These are phyloP conservation scores for Ilyonectria destructans DNA, from an alignment of 2,329 filamentous ascomycete genomes.

Conservation along the genomic window DNA sequence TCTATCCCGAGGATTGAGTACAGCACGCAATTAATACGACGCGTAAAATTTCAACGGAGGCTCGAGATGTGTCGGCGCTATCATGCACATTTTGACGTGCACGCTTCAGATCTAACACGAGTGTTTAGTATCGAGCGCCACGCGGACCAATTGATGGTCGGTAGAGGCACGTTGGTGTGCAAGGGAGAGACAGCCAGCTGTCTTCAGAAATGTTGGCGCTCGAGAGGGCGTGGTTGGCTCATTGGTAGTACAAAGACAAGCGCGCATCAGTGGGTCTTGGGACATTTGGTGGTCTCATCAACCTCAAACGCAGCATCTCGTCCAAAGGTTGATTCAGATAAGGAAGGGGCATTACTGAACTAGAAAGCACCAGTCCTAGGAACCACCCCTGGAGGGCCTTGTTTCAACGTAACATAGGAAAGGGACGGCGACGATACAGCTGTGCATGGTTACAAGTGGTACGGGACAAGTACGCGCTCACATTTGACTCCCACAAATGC, in stretches of 20 bases:
- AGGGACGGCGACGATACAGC: neutral
- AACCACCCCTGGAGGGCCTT: slow-evolving; percentile 23
- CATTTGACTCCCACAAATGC: neutral
- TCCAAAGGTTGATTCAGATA: slow-evolving; percentile 32
- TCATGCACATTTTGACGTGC: neutral
- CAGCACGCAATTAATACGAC: neutral
- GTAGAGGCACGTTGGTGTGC: neutral
- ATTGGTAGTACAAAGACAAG: neutral
- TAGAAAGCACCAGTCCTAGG: neutral
- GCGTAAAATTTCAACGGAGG: neutral
- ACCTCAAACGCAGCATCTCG: slow-evolving; percentile 6
- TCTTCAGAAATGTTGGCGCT: neutral
- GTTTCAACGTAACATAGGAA: slow-evolving; percentile 24
- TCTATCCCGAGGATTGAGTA: neutral
- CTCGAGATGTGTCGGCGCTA: neutral
- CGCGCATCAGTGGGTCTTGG: slow-evolving; percentile 4
- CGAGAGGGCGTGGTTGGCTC: neutral
- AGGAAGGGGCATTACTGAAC: slow-evolving; percentile 6
- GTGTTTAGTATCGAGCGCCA: no score
- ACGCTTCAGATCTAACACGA: neutral
- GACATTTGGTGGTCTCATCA: slow-evolving; percentile 4
- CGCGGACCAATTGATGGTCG: no score
- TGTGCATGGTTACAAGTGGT: neutral
- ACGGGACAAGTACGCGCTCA: neutral
- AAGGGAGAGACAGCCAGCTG: neutral